Evolutionary conservation across 169 alveolate species (phyloP).

Genomic region (Eimeria praecox): DNA sequence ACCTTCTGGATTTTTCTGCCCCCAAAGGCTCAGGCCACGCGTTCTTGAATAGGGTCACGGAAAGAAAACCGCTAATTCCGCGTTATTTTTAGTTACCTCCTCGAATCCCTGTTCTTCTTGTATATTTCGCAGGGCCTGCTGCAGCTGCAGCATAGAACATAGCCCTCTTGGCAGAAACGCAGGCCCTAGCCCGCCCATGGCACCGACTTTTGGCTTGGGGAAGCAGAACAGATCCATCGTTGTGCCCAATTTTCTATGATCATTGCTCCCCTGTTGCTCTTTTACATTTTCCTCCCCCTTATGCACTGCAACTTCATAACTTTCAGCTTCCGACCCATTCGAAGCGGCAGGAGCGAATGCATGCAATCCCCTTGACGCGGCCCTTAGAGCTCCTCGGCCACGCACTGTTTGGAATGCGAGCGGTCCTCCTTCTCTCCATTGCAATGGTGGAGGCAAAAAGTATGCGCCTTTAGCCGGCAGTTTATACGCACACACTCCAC

Average conservation of each 20-base stretch:
- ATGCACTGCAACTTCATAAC: neutral
- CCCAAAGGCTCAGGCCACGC: neutral
- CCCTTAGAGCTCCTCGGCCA: neutral
- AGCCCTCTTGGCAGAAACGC: slow-evolving; percentile 76
- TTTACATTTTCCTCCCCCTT: neutral
- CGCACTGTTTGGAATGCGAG: neutral
- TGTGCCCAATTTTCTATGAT: slow-evolving; percentile 63
- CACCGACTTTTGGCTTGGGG: slow-evolving; percentile 34
- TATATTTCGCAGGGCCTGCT: slow-evolving; percentile 28
- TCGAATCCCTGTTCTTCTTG: slow-evolving; percentile 42
- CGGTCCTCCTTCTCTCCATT: neutral
- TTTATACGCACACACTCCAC: neutral
- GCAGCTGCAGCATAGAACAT: slow-evolving; percentile 32
- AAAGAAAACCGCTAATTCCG: neutral
- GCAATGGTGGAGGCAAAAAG: neutral
- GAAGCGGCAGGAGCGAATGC: neutral
- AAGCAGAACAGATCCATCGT: slow-evolving; percentile 75
- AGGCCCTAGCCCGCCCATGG: slow-evolving; percentile 70
- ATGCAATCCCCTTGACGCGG: neutral
- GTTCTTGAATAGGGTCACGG: neutral
- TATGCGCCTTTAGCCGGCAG: neutral
- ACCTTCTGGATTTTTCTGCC: neutral
- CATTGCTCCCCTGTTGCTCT: slow-evolving; percentile 16
- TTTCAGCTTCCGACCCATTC: neutral
- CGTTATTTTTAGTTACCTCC: slow-evolving; percentile 32